These are phyloP conservation scores for Olyra latifolia DNA, from an alignment of 176 grass and related monocot species.

Conservation along the genomic window DNA sequence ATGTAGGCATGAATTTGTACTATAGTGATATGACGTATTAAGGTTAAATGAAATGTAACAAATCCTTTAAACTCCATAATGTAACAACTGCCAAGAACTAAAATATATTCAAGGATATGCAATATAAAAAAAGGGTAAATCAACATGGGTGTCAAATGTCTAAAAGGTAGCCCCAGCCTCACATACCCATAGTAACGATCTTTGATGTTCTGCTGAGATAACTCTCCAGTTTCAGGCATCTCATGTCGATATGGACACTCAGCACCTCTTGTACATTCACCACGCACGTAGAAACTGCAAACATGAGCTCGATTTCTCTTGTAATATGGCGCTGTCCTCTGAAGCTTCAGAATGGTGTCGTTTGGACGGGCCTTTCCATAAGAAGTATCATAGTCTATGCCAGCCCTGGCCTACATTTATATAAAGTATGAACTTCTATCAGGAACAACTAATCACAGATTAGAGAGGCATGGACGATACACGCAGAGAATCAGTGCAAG, in stretches of 20 bases:
- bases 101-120: neutral
- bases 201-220: slow-evolving; percentile 99
- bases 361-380: slow-evolving; percentile 82
- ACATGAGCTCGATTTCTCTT: slow-evolving; percentile 98
- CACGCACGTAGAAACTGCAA: slow-evolving; percentile 93
- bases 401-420: slow-evolving; percentile 74
- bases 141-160: neutral
- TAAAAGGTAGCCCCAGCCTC: neutral
- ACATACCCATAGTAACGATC: slow-evolving; percentile 98
- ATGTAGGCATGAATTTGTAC: neutral
- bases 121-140: neutral
- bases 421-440: slow-evolving; percentile 1
- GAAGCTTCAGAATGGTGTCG: slow-evolving; percentile 96
- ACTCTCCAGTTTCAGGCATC: slow-evolving; percentile 98
- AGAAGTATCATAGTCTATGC: slow-evolving; percentile 93
- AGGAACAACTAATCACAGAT: slow-evolving; percentile 5
- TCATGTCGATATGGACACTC: slow-evolving; percentile 98
- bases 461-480: neutral
- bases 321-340: slow-evolving; percentile 97
- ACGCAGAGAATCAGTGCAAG: neutral
- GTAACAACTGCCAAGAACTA: neutral
- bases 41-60: neutral
- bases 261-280: slow-evolving; percentile 94
- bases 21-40: neutral
- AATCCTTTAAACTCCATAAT: neutral